These are phyloP conservation scores for Cyclotella choctawhatcheeana DNA, from an alignment of 108 stramenopile genomes.

Conservation along the genomic window DNA sequence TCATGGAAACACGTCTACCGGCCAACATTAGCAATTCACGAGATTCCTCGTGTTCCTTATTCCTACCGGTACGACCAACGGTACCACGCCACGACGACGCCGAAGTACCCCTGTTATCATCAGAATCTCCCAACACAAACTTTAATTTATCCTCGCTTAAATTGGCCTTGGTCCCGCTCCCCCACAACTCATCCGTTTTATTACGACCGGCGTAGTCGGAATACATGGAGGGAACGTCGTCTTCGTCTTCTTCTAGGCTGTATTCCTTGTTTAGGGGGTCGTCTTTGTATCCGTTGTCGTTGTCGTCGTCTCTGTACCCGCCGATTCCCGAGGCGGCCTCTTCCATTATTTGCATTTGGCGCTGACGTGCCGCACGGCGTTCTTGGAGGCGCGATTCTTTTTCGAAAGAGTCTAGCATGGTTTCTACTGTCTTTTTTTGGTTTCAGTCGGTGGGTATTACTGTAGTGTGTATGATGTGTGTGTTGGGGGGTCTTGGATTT, in stretches of 20 bases:
- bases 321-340: slow-evolving; percentile 54
- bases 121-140: slow-evolving; percentile 14
- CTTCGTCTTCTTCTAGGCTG: background rate
- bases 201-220: background rate
- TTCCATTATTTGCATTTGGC: slow-evolving; percentile 51
- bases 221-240: slow-evolving; percentile 2
- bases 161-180: background rate
- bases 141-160: slow-evolving; percentile 20
- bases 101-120: too few relatives aligned
- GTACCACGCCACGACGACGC: background rate
- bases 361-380: slow-evolving; percentile 36
- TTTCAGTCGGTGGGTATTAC: too few relatives aligned
- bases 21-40: too few relatives aligned
- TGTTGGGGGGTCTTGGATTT: too few relatives aligned
- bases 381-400: slow-evolving; percentile 44
- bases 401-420: slow-evolving; percentile 51
- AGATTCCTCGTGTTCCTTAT: slow-evolving; percentile 6
- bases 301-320: slow-evolving; percentile 20
- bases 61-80: background rate
- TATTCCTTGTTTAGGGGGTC: background rate
- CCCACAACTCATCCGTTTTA: background rate
- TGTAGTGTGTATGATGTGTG: too few relatives aligned
- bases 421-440: too few relatives aligned
- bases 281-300: slow-evolving; percentile 20
- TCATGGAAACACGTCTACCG: too few relatives aligned